Percentiles rank a stretch among this genome's conserved stretches.
These are phyloP conservation scores for Berberis vulgaris DNA, from an alignment of 164 flowering plant genomes.

Conservation along the genomic window DNA sequence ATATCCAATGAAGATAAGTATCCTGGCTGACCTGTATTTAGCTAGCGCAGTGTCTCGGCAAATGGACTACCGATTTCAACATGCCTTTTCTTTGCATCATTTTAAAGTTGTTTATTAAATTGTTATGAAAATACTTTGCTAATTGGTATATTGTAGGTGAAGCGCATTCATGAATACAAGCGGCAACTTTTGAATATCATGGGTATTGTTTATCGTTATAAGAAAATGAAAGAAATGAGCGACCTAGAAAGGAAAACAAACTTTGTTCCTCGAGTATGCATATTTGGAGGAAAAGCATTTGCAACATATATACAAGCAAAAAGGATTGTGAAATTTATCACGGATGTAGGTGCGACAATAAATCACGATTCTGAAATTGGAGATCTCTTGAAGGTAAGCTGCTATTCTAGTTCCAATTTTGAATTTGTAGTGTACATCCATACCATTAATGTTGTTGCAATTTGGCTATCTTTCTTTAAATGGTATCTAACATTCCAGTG, in stretches of 20 bases:
- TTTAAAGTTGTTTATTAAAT: too few species aligned
- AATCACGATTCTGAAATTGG: constrained; percentile 94
- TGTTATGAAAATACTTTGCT: not conserved
- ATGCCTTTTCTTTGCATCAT: too few species aligned
- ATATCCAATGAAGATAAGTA: too few species aligned
- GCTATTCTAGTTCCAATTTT: too few species aligned
- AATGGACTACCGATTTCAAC: too few species aligned
- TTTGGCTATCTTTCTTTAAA: too few species aligned
- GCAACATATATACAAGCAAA: constrained; percentile 93
- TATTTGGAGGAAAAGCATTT: constrained; percentile 98
- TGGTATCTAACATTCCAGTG: too few species aligned
- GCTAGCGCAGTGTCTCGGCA: too few species aligned
- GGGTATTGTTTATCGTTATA: constrained; percentile 91
- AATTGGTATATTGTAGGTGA: constrained; percentile 40
- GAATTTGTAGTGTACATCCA: too few species aligned
- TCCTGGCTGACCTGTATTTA: too few species aligned
- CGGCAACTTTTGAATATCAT: constrained; percentile 82
- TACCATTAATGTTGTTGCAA: too few species aligned
- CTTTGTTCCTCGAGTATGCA: constrained; percentile 54
- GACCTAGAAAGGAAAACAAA: constrained; percentile 54
- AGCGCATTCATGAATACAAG: constrained; percentile 96
- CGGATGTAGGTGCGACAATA: constrained; percentile 81
- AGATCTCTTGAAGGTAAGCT: constrained; percentile 73
- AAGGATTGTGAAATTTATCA: constrained; percentile 88
- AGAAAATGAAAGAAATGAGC: constrained; percentile 91